Conservation (phyloP, 345 rosid genomes). For the Gossypium herbaceum region DNA sequence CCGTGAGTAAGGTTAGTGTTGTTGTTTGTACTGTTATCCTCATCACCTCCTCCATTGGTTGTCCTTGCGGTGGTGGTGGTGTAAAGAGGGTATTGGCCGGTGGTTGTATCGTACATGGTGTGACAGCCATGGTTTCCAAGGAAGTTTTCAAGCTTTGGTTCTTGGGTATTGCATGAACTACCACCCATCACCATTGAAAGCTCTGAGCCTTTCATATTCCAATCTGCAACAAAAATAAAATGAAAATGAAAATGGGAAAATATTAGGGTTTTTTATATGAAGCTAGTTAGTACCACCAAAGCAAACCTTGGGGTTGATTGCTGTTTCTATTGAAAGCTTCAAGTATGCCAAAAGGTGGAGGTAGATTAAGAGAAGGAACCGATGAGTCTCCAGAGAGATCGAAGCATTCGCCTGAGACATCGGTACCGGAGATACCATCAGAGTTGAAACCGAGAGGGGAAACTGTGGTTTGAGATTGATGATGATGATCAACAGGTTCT, state of each 20-base stretch:
- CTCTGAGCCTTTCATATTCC: conserved; percentile 50
- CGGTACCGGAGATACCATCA: conserved; percentile 29
- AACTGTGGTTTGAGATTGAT: conserved; percentile 23
- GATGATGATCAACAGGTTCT: conserved; percentile 34
- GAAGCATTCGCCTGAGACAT: conserved; percentile 48
- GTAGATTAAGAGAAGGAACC: conserved; percentile 33
- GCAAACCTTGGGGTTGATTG: conserved; percentile 56
- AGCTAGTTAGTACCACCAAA: no score
- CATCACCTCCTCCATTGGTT: conserved; percentile 17
- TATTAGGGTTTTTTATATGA: no score
- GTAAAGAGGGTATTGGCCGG: conserved; percentile 8
- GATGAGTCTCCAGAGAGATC: conserved; percentile 43
- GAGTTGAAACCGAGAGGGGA: conserved; percentile 33
- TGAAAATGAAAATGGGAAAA: no score
- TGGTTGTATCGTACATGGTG: conserved; percentile 36
- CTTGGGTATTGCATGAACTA: conserved; percentile 37
- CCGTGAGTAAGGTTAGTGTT: no score
- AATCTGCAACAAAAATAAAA: conserved; percentile 37
- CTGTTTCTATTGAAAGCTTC: conserved; percentile 54
- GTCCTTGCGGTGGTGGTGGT: background rate
- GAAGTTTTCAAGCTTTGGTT: conserved; percentile 79
- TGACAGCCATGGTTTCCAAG: conserved; percentile 39
- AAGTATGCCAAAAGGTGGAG: conserved; percentile 52
- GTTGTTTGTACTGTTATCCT: background rate
- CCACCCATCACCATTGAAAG: conserved; percentile 29